phyloP scores from a whole-genome alignment of 164 flowering plant genomes.

The Umbellularia californica region DNA sequence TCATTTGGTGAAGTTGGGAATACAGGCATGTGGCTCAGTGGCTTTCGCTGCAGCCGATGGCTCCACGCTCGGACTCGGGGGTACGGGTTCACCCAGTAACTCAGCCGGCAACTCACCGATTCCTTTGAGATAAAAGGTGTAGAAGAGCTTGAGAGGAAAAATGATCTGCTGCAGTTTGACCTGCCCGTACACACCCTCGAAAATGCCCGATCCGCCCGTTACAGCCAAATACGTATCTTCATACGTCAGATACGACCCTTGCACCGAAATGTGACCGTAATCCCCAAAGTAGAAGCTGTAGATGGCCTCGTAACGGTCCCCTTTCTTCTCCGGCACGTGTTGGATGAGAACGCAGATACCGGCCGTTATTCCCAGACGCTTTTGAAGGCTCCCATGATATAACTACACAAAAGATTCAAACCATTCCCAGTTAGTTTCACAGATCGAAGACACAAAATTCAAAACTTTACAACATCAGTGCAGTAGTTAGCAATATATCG shows the following conservation, averaged over 20 bases:
- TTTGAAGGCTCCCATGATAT: conserved; percentile 55
- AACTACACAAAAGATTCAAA: conserved; percentile 16
- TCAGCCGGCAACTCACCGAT: conserved; percentile 52
- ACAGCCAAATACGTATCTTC: conserved; percentile 57
- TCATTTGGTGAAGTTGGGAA: conserved; percentile 30
- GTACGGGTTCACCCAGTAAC: conserved; percentile 37
- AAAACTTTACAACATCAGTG: no score
- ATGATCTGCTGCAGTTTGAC: conserved; percentile 57
- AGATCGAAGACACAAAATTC: no score
- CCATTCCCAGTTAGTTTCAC: no score
- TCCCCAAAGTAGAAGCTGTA: conserved; percentile 78
- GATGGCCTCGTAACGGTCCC: conserved; percentile 65
- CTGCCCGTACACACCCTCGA: conserved; percentile 56
- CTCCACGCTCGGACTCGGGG: conserved; percentile 46
- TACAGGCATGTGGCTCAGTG: conserved; percentile 33
- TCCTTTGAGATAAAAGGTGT: conserved; percentile 59
- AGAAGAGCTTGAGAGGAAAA: conserved; percentile 64
- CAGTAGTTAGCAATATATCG: no score
- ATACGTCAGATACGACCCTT: conserved; percentile 59
- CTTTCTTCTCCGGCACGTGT: conserved; percentile 54
- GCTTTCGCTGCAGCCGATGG: conserved; percentile 69
- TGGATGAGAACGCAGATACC: conserved; percentile 58
- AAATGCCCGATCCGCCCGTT: conserved; percentile 67
- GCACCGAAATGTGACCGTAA: conserved; percentile 67
- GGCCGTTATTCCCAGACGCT: conserved; percentile 54